phyloP scores from a whole-genome alignment of 495 filamentous ascomycete genomes.

The Xylaria castorea region DNA sequence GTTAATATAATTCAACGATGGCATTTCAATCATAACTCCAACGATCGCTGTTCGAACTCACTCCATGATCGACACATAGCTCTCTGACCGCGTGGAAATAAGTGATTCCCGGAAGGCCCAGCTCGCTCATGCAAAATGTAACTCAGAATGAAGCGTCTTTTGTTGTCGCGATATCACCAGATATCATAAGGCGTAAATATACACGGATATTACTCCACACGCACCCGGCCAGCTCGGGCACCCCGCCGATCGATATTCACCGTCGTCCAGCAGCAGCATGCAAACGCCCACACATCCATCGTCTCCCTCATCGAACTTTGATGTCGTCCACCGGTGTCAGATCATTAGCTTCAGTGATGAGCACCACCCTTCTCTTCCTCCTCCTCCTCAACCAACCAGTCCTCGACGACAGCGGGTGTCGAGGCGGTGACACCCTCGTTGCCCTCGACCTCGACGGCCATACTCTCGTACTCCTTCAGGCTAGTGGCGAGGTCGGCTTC shows the following conservation, averaged over 20 bases:
- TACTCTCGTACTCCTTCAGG: conserved; percentile 89
- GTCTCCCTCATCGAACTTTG: neutral
- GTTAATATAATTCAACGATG: neutral
- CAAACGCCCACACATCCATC: conserved; percentile 4
- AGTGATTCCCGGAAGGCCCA: neutral
- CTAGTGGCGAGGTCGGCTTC: conserved; percentile 89
- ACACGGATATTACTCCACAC: conserved; percentile 33
- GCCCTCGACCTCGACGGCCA: conserved; percentile 94
- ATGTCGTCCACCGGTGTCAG: neutral
- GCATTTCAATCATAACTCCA: neutral
- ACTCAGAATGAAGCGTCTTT: conserved; percentile 22
- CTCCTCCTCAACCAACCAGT: conserved; percentile 57
- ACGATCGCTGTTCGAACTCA: neutral
- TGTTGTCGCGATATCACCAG: conserved; percentile 24
- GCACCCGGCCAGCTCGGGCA: conserved; percentile 12
- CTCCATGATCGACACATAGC: neutral
- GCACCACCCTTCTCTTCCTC: conserved; percentile 53
- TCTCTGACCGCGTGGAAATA: neutral
- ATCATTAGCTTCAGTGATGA: conserved; percentile 43
- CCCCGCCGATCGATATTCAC: conserved; percentile 12
- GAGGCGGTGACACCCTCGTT: conserved; percentile 59
- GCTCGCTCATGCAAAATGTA: neutral
- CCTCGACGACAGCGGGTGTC: conserved; percentile 50
- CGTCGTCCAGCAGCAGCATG: conserved; percentile 17
- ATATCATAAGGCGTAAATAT: conserved; percentile 31